phyloP scores from a whole-genome alignment of 805 yeast species.

The Hanseniaspora guilliermondii region DNA sequence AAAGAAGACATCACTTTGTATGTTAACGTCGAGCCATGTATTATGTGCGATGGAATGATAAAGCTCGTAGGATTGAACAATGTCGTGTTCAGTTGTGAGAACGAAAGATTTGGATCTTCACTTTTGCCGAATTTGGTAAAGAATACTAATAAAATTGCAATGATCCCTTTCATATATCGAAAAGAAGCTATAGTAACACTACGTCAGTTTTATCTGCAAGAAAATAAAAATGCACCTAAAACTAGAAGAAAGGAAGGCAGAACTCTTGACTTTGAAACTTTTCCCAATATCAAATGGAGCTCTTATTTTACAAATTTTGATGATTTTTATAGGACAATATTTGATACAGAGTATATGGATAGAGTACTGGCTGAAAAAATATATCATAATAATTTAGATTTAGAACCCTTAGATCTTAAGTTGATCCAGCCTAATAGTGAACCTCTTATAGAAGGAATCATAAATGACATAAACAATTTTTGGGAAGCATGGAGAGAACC shows the following conservation, averaged over 20 bases:
- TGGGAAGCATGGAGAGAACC: constrained; percentile 11
- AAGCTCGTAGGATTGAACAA: constrained; percentile 61
- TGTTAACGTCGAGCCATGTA: constrained; percentile 95
- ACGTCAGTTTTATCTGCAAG: constrained; percentile 72
- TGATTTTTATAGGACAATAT: constrained; percentile 28
- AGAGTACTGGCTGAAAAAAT: background rate
- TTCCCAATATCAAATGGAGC: constrained; percentile 48
- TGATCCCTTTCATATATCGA: constrained; percentile 66
- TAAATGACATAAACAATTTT: background rate
- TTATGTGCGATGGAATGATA: constrained; percentile 91
- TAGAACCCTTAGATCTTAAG: background rate
- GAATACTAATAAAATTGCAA: constrained; percentile 19
- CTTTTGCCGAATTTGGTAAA: constrained; percentile 19
- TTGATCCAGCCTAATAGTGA: background rate
- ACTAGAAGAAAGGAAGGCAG: constrained; percentile 65
- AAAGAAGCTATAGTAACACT: constrained; percentile 73
- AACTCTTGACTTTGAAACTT: constrained; percentile 42
- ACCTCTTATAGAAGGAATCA: background rate
- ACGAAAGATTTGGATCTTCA: constrained; percentile 84
- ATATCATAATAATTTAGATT: background rate
- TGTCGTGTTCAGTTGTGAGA: constrained; percentile 85
- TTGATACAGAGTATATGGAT: background rate
- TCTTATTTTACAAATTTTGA: constrained; percentile 40
- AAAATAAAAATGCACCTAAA: constrained; percentile 73
- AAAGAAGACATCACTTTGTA: constrained; percentile 48